These are phyloP conservation scores for Nicotiana obtusifolia DNA, from an alignment of 257 asterid species.

Conservation along the genomic window DNA sequence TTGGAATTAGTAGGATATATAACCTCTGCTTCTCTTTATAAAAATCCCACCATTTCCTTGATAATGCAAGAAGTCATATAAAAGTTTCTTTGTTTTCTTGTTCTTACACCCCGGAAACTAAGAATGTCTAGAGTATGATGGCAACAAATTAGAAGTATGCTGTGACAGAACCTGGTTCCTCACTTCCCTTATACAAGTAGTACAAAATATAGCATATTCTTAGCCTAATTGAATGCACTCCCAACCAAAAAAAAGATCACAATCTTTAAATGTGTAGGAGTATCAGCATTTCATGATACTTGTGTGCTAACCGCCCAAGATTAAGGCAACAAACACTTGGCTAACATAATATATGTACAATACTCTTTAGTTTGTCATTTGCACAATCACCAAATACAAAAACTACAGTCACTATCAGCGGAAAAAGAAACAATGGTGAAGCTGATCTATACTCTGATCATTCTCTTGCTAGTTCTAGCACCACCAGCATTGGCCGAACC, in stretches of 20 bases:
- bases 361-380: not conserved
- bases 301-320: not conserved
- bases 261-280: not conserved
- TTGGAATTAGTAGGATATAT: not conserved
- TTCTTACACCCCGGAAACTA: not conserved
- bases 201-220: not conserved
- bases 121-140: not conserved
- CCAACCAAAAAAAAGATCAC: not conserved
- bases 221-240: not conserved
- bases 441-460: not conserved
- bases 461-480: not conserved
- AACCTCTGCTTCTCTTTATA: no score
- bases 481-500: not conserved
- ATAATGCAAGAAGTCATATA: not conserved
- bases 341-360: not conserved
- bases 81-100: not conserved
- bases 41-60: not conserved
- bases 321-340: not conserved
- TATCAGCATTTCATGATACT: not conserved
- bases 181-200: not conserved
- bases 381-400: not conserved
- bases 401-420: not conserved
- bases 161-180: not conserved
- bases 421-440: not conserved
- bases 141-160: not conserved